Base-by-base conservation (phyloP, 805 yeast genomes). In the Tetrapisispora fleetii region DNA sequence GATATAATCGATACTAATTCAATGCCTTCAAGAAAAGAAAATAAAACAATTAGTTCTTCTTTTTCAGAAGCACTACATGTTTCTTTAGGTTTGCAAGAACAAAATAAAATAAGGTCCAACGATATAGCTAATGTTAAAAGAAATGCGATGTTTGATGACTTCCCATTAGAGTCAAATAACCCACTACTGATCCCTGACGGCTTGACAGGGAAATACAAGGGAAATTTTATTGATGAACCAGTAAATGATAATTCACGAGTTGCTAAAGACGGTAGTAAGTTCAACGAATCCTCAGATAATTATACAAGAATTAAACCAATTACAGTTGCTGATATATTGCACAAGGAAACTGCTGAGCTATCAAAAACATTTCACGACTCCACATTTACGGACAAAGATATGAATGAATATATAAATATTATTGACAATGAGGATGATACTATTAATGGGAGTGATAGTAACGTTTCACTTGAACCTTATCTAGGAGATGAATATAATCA, bases 271-370 rank as follows among this genome's bases (percentile, higher is more conserved):
- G 16, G 17, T 2, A 18, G 7, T 11, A 14, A 17, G 4, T 28
- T 7, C 22, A 27, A 1, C 32, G 46, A 13, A 17, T 41, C 16
- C 16, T 11, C 14, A 27, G 38, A 33, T n/a, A 16, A 6, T 32
- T 16, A 41, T n/a, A 45, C n/a, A 5, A 30, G 18, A 17, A 40
- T 5, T 2, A 42, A 38, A 8, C 52, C 58, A 14, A 64, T 66
- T 6, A 64, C 63, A 47, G 59, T 54, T 37, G 48, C 68, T 1
- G 52, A 51, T 27, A 58, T 51, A 19, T 48, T 65, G 37, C 68
- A 65, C 45, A 60, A 53, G 45, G 63, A 65, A 43, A 65, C 70
- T 1, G 69, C 67, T 0, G 59, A 57, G n/a, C 51, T 66, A 13
- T 59, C 67, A 19, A 56, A 59, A 43, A 58, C 56, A 27, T 64